Evolutionary conservation across 495 filamentous ascomycete genomes (phyloP).

Genomic region (Podospora appendiculata): DNA sequence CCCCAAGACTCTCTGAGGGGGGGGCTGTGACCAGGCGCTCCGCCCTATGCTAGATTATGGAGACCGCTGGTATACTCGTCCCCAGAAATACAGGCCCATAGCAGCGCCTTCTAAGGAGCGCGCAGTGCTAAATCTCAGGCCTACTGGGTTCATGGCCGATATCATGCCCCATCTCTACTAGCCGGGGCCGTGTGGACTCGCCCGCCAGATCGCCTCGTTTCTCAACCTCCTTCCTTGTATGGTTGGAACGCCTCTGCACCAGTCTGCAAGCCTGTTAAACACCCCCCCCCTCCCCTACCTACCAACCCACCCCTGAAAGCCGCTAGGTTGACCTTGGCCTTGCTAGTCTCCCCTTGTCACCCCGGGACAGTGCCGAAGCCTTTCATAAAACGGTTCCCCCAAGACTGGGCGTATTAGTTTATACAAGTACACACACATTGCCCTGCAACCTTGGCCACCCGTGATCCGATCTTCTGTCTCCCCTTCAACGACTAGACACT

Average conservation of each 20-base stretch:
- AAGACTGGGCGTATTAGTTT: constrained; percentile 34
- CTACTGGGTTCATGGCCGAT: constrained; percentile 5
- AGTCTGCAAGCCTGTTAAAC: constrained; percentile 35
- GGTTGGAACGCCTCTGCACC: constrained; percentile 41
- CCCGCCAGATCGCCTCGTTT: constrained; percentile 40
- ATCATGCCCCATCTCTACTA: constrained; percentile 27
- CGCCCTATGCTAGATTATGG: background rate
- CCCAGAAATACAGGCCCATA: constrained; percentile 11
- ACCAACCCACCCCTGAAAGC: constrained; percentile 32
- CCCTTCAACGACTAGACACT: constrained; percentile 7
- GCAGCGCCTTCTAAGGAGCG: constrained; percentile 10
- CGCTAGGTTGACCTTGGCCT: constrained; percentile 37
- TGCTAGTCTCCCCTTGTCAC: constrained; percentile 29
- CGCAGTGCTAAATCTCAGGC: constrained; percentile 7
- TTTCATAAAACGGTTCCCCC: constrained; percentile 42
- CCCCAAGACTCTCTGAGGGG: background rate
- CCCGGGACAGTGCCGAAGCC: constrained; percentile 40
- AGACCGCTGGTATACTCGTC: constrained; percentile 1
- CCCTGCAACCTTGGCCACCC: constrained; percentile 36
- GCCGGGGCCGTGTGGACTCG: constrained; percentile 16
- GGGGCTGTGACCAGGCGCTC: background rate
- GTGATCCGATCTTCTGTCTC: constrained; percentile 30
- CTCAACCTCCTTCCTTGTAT: constrained; percentile 46
- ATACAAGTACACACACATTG: constrained; percentile 39
- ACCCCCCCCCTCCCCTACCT: constrained; percentile 18